Conservation (phyloP, 805 yeast genomes). For the Naumovozyma baii region DNA sequence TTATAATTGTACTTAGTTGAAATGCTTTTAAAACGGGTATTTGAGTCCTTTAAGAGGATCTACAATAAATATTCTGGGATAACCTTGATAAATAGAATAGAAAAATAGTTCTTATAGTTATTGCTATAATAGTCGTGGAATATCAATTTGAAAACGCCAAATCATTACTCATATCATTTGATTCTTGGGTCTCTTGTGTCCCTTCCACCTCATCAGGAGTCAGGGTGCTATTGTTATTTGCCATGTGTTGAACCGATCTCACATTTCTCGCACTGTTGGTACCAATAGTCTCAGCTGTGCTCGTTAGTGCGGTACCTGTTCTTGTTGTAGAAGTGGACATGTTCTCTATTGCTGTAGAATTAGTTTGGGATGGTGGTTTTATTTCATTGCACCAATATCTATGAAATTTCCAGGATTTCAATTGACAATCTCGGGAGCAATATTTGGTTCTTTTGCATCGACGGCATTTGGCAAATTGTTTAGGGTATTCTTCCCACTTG, state of each 20-base stretch:
- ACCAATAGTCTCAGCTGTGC: neutral
- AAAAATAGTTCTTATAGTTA: too few species aligned
- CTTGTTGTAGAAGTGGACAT: constrained; percentile 2
- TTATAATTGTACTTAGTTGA: too few species aligned
- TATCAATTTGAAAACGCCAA: too few species aligned
- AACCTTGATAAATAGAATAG: too few species aligned
- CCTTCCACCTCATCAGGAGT: neutral
- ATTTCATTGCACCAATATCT: constrained; percentile 80
- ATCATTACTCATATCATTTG: neutral
- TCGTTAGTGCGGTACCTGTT: neutral
- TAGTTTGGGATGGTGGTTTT: constrained; percentile 22
- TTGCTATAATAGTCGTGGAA: too few species aligned
- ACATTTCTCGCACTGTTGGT: neutral
- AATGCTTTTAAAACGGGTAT: too few species aligned
- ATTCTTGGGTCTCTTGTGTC: neutral
- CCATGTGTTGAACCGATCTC: neutral
- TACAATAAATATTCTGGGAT: too few species aligned
- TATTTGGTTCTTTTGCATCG: constrained; percentile 91
- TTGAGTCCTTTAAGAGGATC: too few species aligned
- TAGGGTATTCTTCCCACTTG: constrained; percentile 81
- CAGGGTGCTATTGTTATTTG: neutral
- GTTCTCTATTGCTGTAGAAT: constrained; percentile 10
- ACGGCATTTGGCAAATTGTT: constrained; percentile 91
- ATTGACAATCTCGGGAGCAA: constrained; percentile 86
- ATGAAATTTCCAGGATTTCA: constrained; percentile 86